Base-by-base conservation (phyloP, 73 alveolate species). In the Paramecium primaurelia region DNA sequence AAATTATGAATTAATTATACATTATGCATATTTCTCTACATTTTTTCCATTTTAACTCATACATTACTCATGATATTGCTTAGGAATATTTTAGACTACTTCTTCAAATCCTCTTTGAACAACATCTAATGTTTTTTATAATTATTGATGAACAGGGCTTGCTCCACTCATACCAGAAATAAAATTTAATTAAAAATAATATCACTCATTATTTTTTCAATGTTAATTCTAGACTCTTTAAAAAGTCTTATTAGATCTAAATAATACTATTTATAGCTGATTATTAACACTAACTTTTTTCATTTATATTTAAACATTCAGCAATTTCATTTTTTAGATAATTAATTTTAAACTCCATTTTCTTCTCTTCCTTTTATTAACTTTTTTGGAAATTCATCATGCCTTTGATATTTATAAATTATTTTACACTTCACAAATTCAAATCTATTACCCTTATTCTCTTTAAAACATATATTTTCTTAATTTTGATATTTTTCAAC, bases 141-240 rank as follows among this genome's bases (percentile, higher is more conserved):
- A 44, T 73, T 73, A 10, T 40, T 37, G 16, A 34, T 37, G 58
- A 16, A 16, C 87, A 12, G 58, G 20, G 36, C 22, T 26, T 34
- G n/a, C 25, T 25, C n/a, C 37, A 14, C 32, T 37, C 87, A 73
- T 73, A 73, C 87, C 87, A 73, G 87, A 73, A 73, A 73, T 73
- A 37, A 73, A 34, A n/a, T 73, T 73, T 68, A 32, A 68, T 32
- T 25, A 68, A 54, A 18, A n/a, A 18, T 18, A 54, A 54, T 54
- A 16, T 18, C 32, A 54, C 34, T 54, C 69, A 54, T 54, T 16
- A 49, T 4, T 49, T 45, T 49, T 49, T 12, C 12, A 16, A 16
- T 49, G 18, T 16, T 49, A 49, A 14, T 14, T 49, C 59, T 3
- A 54, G 30, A 18, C 16, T 54, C 32, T 54, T 16, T 54, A 54